These are phyloP conservation scores for Mortierella sp. DNA, from an alignment of 371 early-diverging fungal genomes.

Conservation along the genomic window DNA sequence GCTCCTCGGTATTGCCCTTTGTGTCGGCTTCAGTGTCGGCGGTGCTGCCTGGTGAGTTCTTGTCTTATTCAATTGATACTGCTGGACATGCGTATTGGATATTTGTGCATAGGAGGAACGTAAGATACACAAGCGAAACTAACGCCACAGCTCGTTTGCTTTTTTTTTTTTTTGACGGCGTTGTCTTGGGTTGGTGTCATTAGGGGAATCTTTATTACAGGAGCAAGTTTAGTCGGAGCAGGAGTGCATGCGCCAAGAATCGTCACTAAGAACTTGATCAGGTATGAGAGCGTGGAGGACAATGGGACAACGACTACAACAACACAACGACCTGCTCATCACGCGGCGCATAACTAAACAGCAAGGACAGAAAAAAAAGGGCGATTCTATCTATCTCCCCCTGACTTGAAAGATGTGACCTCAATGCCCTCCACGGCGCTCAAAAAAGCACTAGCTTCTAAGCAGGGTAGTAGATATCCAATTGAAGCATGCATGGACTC, in stretches of 20 bases:
- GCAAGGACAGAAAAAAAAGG: neutral
- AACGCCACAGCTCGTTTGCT: no score
- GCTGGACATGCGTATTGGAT: neutral
- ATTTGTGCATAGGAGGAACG: neutral
- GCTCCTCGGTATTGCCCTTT: slow-evolving; percentile 85
- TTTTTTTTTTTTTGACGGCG: neutral
- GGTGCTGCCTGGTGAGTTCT: slow-evolving; percentile 93
- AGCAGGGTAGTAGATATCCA: neutral
- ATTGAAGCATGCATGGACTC: neutral
- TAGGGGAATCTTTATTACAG: slow-evolving; percentile 97
- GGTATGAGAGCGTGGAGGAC: slow-evolving; percentile 44
- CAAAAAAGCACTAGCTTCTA: neutral
- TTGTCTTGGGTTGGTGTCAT: neutral
- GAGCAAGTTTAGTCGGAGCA: slow-evolving; percentile 91
- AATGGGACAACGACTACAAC: neutral
- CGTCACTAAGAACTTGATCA: slow-evolving; percentile 96
- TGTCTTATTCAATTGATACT: neutral
- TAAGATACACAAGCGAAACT: neutral
- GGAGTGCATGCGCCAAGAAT: slow-evolving; percentile 95
- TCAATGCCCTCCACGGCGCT: neutral
- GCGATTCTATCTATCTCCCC: neutral
- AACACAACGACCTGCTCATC: neutral
- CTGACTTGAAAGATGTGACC: neutral
- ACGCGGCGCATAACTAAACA: neutral
- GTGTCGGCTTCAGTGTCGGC: slow-evolving; percentile 92